Conservation (phyloP, 73 alveolate genomes). For the Paramecium pentaurelia region DNA sequence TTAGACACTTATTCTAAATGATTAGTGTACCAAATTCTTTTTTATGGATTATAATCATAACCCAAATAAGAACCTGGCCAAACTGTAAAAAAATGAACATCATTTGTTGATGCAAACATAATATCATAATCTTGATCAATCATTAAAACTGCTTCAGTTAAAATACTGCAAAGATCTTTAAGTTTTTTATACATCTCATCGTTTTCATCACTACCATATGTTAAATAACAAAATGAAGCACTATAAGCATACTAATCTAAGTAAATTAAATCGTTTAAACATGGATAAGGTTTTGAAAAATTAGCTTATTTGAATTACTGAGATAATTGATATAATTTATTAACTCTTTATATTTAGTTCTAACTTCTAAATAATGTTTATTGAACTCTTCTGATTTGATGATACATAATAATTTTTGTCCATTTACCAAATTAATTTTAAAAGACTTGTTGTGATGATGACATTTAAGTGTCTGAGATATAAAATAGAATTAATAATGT, state of each 20-base stretch:
- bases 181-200: not conserved
- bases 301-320: not conserved
- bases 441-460: not conserved
- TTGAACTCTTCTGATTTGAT: not conserved
- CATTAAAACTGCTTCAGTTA: not conserved
- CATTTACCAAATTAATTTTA: not conserved
- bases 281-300: not conserved
- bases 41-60: not conserved
- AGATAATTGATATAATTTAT: not conserved
- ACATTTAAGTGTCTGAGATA: not conserved
- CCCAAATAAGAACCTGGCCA: not conserved
- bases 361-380: not conserved
- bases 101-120: not conserved
- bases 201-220: not conserved
- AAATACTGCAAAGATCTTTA: not conserved
- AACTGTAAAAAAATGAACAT: not conserved
- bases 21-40: not conserved
- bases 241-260: not conserved
- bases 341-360: not conserved
- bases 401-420: not conserved
- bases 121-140: not conserved
- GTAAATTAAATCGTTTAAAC: not conserved
- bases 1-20: not conserved
- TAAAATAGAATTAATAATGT: not conserved
- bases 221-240: not conserved